A percentile compares a stretch with the other conserved stretches of the same genome.
Evolutionary conservation across 2,329 filamentous ascomycete genomes (phyloP).

Genomic region (Ampelomyces quisqualis): DNA sequence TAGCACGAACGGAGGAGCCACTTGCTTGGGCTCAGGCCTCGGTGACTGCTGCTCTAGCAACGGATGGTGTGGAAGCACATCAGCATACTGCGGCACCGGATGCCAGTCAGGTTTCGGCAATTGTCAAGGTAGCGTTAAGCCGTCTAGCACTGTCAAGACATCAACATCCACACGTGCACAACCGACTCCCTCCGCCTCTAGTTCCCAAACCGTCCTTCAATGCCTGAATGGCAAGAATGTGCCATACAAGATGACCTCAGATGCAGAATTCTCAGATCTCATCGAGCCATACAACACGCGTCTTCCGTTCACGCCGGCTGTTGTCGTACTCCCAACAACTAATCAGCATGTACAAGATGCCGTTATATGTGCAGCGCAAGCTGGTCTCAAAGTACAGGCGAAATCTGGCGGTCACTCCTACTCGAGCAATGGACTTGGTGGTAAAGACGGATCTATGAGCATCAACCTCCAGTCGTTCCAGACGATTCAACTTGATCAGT

Average conservation of each 20-base stretch:
- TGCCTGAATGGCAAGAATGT: conserved; percentile 41
- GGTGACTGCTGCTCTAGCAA: conserved; percentile 46
- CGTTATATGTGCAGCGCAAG: conserved; percentile 57
- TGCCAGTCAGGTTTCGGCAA: conserved; percentile 39
- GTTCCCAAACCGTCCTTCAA: conserved; percentile 19
- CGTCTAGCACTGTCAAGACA: conserved; percentile 15
- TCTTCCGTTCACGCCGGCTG: conserved; percentile 50
- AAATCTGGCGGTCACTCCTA: conserved; percentile 67
- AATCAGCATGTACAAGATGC: conserved; percentile 58
- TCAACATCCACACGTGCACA: conserved; percentile 6
- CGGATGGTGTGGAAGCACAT: conserved; percentile 31
- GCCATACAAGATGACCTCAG: conserved; percentile 32
- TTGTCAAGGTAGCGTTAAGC: conserved; percentile 20
- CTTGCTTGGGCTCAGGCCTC: conserved; percentile 14
- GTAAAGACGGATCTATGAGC: conserved; percentile 52
- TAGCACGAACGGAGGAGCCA: conserved; percentile 41
- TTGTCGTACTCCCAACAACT: conserved; percentile 58
- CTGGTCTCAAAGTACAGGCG: conserved; percentile 59
- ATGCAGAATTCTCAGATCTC: conserved; percentile 27
- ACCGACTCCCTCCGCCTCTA: conserved; percentile 12
- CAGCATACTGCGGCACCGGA: conserved; percentile 29
- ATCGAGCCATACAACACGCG: conserved; percentile 43
- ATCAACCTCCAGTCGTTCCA: conserved; percentile 53
- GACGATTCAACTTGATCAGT: conserved; percentile 45
- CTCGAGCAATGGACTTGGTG: conserved; percentile 53